Evolutionary conservation across 306 rosid genomes (phyloP).

Genomic region (Rosa rugosa): DNA sequence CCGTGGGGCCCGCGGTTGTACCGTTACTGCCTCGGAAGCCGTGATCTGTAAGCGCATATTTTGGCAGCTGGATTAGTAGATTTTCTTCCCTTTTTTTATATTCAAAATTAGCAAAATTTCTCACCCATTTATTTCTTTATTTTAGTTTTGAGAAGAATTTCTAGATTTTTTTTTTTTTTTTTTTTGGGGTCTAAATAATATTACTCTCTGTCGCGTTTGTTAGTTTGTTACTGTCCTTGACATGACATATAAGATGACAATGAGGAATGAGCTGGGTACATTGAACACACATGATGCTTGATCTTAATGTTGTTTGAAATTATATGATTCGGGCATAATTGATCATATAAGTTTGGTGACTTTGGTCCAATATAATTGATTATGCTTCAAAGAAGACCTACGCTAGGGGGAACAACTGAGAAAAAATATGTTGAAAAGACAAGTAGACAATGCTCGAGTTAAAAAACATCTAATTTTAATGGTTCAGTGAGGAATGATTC

Average conservation of each 20-base stretch:
- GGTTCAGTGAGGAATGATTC: no score
- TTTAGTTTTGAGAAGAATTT: background rate
- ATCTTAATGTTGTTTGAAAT: background rate
- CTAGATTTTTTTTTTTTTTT: background rate
- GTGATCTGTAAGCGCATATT: background rate
- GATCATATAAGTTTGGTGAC: background rate
- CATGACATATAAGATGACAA: background rate
- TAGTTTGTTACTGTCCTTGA: background rate
- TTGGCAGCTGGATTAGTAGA: background rate
- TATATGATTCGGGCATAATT: background rate
- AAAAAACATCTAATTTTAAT: background rate
- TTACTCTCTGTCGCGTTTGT: background rate
- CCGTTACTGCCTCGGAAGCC: background rate
- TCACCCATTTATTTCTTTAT: background rate
- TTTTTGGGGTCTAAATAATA: background rate
- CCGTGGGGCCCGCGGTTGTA: background rate
- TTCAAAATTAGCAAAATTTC: background rate
- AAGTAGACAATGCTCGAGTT: background rate
- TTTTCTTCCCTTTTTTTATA: background rate
- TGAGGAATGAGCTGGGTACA: background rate
- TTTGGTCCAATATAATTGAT: background rate
- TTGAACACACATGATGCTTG: background rate
- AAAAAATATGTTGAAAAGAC: background rate
- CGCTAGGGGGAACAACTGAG: background rate
- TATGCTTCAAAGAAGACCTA: background rate